Conservation (phyloP, 345 rosid species). For the Lepidium didymum region DNA sequence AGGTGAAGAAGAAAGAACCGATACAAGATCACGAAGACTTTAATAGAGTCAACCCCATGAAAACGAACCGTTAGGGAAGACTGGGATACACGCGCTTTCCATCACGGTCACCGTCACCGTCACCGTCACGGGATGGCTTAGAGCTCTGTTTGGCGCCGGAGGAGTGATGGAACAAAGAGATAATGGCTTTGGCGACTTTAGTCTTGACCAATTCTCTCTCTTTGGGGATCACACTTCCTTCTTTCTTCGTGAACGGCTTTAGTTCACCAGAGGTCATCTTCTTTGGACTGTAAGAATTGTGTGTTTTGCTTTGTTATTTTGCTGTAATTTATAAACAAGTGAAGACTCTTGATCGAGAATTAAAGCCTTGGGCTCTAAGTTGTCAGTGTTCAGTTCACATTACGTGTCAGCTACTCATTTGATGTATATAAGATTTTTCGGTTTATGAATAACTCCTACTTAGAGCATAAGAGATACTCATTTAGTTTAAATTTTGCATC, state of each 20-base stretch:
- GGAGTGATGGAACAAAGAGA: conserved; percentile 1
- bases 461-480: too few relatives aligned
- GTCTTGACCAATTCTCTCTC: conserved; percentile 41
- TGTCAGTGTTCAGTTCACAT: conserved; percentile 1
- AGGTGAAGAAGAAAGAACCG: conserved; percentile 1
- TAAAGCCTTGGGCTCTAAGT: not conserved
- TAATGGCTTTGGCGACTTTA: conserved; percentile 22
- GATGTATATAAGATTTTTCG: not conserved
- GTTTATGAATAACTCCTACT: not conserved
- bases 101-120: not conserved
- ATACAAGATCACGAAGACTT: not conserved
- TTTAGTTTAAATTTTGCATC: too few relatives aligned
- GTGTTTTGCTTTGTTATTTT: not conserved
- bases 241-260: conserved; percentile 31
- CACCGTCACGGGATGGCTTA: not conserved
- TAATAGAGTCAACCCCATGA: not conserved
- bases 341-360: not conserved
- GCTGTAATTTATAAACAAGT: not conserved
- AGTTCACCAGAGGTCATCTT: not conserved
- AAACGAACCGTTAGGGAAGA: not conserved
- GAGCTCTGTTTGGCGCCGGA: not conserved
- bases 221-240: conserved; percentile 35
- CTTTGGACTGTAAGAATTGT: not conserved
- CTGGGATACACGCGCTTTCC: conserved; percentile 11
- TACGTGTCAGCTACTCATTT: not conserved